Percentiles rank a stretch among this genome's conserved stretches.
Evolutionary conservation across 495 filamentous ascomycete species (phyloP).

Genomic region (Aspergillus baeticus): DNA sequence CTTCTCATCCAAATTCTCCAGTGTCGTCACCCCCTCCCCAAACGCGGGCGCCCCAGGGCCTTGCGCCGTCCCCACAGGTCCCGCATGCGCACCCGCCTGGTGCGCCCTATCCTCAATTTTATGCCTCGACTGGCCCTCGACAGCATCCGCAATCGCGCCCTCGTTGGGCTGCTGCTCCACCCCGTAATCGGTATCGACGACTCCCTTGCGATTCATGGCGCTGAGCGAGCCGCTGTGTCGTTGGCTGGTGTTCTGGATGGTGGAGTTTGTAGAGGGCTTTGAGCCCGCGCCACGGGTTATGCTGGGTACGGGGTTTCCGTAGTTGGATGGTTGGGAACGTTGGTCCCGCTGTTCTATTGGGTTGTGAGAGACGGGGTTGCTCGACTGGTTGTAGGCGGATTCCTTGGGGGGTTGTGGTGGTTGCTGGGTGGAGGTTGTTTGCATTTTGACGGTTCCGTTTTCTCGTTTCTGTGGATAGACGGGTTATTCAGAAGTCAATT

Average conservation of each 20-base stretch:
- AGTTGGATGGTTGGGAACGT: conserved; percentile 22
- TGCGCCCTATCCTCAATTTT: conserved; percentile 39
- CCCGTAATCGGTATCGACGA: conserved; percentile 49
- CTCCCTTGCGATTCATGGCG: conserved; percentile 17
- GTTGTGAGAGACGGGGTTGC: conserved; percentile 49
- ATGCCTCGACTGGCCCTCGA: conserved; percentile 32
- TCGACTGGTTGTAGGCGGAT: conserved; percentile 47
- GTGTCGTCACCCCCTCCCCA: conserved; percentile 37
- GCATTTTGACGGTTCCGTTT: conserved; percentile 8
- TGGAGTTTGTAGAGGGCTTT: conserved; percentile 36
- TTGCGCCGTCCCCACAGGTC: conserved; percentile 29
- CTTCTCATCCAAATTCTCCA: conserved; percentile 46
- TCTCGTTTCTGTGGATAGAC: background rate
- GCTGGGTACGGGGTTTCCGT: conserved; percentile 31
- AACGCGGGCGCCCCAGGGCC: conserved; percentile 32
- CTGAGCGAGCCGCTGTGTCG: conserved; percentile 18
- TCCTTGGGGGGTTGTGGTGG: conserved; percentile 51
- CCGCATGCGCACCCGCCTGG: conserved; percentile 38
- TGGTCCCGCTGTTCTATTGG: conserved; percentile 45
- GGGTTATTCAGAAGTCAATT: too few species aligned
- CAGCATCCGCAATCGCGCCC: conserved; percentile 52
- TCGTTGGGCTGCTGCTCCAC: conserved; percentile 55
- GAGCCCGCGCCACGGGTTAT: conserved; percentile 41
- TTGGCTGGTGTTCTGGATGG: conserved; percentile 19
- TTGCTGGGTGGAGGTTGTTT: conserved; percentile 8